Percentiles rank a stretch among this genome's conserved stretches.
Conservation (phyloP, 768 basidiomycete genomes). For the Mycena amicta region DNA sequence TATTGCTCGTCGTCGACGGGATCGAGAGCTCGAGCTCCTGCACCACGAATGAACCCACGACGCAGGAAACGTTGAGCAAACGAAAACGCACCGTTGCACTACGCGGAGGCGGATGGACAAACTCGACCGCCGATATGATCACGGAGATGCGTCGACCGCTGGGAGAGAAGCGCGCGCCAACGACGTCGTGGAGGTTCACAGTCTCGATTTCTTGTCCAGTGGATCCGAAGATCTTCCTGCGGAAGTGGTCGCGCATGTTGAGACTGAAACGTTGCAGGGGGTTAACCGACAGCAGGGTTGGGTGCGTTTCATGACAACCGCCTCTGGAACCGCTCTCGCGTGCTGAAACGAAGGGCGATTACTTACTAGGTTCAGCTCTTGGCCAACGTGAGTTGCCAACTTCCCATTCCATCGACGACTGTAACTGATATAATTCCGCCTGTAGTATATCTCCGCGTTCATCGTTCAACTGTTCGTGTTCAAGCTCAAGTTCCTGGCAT, state of each 20-base stretch:
- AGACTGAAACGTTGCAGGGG: neutral
- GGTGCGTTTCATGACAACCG: no score
- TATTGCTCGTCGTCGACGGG: no score
- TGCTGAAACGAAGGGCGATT: neutral
- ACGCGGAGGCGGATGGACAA: neutral
- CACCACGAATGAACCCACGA: no score
- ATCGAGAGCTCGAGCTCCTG: no score
- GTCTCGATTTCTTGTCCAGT: neutral
- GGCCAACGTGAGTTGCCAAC: conserved; percentile 12
- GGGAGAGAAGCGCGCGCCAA: neutral
- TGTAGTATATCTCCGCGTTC: conserved; percentile 17
- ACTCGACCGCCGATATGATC: neutral
- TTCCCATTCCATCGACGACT: no score
- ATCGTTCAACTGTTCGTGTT: conserved; percentile 14
- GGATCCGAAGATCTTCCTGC: neutral
- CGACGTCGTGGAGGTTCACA: neutral
- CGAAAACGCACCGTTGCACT: no score
- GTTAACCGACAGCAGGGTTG: neutral
- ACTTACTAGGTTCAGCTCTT: conserved; percentile 13
- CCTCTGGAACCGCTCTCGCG: neutral
- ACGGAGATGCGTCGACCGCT: neutral
- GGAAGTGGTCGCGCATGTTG: neutral
- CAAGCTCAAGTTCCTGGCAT: neutral
- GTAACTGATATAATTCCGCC: neutral
- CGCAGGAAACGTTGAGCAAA: no score